Conservation (phyloP, 352 stramenopile genomes). For the Phytophthora agathidicida region DNA sequence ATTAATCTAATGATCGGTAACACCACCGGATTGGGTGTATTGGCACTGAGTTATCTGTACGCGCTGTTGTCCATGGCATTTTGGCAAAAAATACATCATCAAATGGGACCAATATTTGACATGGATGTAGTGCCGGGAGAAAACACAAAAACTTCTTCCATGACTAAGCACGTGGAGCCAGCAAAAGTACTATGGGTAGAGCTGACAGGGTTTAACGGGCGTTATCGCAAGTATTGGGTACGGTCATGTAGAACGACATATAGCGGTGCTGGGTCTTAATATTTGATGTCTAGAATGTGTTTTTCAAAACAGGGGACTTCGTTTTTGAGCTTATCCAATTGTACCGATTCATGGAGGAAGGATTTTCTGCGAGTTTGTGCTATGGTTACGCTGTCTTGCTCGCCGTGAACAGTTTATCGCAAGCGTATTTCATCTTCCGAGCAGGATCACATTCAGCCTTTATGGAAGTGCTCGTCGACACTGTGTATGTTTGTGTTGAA, state of each 20-base stretch:
- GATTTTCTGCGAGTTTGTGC: slow-evolving; percentile 6
- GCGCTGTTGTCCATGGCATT: slow-evolving; percentile 37
- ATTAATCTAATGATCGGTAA: slow-evolving; percentile 13
- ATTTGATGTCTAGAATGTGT: too few relatives aligned
- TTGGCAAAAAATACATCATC: too few relatives aligned
- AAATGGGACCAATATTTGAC: too few relatives aligned
- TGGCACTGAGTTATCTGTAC: slow-evolving; percentile 28
- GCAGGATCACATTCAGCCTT: slow-evolving; percentile 8
- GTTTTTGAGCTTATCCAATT: slow-evolving; percentile 6
- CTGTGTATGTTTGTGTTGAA: slow-evolving; percentile 21
- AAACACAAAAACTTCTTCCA: too few relatives aligned
- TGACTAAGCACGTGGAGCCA: too few relatives aligned
- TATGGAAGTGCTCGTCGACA: slow-evolving; percentile 15
- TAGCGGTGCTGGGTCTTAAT: too few relatives aligned
- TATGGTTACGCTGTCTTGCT: slow-evolving; percentile 18
- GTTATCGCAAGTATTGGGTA: too few relatives aligned
- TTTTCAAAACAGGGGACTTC: too few relatives aligned
- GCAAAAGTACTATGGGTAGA: too few relatives aligned
- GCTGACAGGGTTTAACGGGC: too few relatives aligned
- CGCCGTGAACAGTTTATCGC: slow-evolving; percentile 2
- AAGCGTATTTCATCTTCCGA: slow-evolving; percentile 9
- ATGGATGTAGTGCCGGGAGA: too few relatives aligned
- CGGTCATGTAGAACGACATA: too few relatives aligned
- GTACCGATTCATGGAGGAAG: slow-evolving; percentile 12
- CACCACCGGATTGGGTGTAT: slow-evolving; percentile 5